Evolutionary conservation across 1,139 yeast genomes (phyloP).

Genomic region (Nakaseomyces glabratus): DNA sequence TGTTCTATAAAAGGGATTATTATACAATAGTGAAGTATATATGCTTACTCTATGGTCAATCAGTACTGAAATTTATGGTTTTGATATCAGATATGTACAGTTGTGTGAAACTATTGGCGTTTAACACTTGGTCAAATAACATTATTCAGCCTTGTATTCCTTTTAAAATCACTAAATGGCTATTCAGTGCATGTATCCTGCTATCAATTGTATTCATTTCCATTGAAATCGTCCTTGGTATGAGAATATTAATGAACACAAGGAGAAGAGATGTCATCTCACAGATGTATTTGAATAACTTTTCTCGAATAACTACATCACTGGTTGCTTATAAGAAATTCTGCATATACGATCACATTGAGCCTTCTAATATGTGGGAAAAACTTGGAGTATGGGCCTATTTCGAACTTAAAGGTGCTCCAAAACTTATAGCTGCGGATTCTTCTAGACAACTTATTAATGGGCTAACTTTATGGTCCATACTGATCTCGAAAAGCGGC

Average conservation of each 20-base stretch:
- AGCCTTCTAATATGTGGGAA: slow-evolving; percentile 54
- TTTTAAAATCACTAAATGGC: slow-evolving; percentile 62
- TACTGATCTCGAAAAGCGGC: slow-evolving; percentile 28
- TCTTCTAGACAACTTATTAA: slow-evolving; percentile 82
- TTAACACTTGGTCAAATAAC: slow-evolving; percentile 60
- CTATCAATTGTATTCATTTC: slow-evolving; percentile 46
- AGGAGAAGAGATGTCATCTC: slow-evolving; percentile 53
- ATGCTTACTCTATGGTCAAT: slow-evolving; percentile 39
- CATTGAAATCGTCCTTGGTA: slow-evolving; percentile 48
- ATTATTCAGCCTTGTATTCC: slow-evolving; percentile 47
- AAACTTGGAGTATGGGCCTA: slow-evolving; percentile 61
- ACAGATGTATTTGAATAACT: slow-evolving; percentile 56
- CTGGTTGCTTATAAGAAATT: slow-evolving; percentile 53
- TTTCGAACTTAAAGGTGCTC: slow-evolving; percentile 56
- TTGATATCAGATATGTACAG: slow-evolving; percentile 72
- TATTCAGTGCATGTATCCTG: slow-evolving; percentile 81
- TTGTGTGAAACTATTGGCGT: slow-evolving; percentile 62
- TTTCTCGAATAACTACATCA: slow-evolving; percentile 52
- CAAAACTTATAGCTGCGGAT: slow-evolving; percentile 63
- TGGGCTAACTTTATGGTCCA: slow-evolving; percentile 57
- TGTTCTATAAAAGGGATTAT: background rate
- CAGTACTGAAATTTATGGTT: slow-evolving; percentile 48
- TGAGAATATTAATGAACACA: slow-evolving; percentile 37
- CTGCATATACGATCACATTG: slow-evolving; percentile 63
- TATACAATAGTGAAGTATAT: slow-evolving; percentile 32